Conservation (phyloP, 2,329 filamentous ascomycete species). For the Neonectria hederae region DNA sequence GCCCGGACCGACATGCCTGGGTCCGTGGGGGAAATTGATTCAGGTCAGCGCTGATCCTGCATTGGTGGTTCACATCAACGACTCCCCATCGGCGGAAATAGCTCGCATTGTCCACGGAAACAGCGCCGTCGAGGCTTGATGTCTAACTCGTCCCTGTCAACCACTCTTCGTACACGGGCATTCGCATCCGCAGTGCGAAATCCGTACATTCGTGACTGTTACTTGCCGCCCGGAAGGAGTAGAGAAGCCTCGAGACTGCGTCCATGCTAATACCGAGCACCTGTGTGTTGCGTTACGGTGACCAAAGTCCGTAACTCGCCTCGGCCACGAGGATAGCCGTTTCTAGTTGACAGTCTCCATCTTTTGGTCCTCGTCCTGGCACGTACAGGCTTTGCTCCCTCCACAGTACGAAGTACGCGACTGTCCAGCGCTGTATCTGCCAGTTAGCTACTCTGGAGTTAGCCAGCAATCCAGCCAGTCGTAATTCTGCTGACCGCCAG, state of each 20-base stretch:
- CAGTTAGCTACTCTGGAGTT: neutral
- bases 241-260: constrained; percentile 20
- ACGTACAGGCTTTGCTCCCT: neutral
- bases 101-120: constrained; percentile 10
- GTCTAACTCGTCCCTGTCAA: neutral
- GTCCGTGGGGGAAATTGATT: constrained; percentile 23
- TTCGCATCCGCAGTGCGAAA: too few relatives aligned
- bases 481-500: constrained; percentile 43
- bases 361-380: constrained; percentile 6
- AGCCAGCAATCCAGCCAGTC: constrained; percentile 33
- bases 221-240: neutral
- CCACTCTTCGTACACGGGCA: too few relatives aligned
- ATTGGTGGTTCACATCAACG: constrained; percentile 1
- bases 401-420: neutral
- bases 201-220: neutral
- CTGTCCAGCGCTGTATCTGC: neutral
- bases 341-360: constrained; percentile 10
- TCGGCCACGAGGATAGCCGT: constrained; percentile 25
- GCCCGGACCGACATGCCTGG: constrained; percentile 8
- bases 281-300: constrained; percentile 14
- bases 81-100: constrained; percentile 10
- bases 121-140: constrained; percentile 3
- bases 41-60: constrained; percentile 16
- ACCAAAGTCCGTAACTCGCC: constrained; percentile 20
- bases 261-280: constrained; percentile 22